Evolutionary conservation across 768 basidiomycete genomes (phyloP), one percentile per base, ranked within the genome.

Genomic region (Neoboletus subvelutipes): DNA sequence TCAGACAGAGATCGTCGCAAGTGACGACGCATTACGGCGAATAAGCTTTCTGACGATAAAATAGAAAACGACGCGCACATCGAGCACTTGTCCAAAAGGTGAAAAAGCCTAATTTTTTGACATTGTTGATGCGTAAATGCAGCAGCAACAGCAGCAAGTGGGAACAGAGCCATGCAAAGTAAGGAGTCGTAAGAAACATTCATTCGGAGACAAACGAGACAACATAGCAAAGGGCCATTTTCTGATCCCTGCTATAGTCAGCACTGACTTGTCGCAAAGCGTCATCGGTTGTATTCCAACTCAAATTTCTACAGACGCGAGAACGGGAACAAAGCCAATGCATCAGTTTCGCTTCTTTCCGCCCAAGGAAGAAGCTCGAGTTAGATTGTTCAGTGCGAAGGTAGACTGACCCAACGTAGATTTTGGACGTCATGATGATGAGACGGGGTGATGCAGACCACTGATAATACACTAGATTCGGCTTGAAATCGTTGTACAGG

Each of bases 231-330:
- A 56, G 59, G 67, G 48, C 52, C 55, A 52, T 48, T 52, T 54
- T 50, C 46, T 22, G 61, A 59, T 62, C 68, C 67, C 55, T 47
- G 69, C 67, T 63, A 74, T 71, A 77, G 73, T 76, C 76, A 82
- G 67, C 45, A 90, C 91, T 87, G 83, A 94, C 93, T 78, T 85
- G 76, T 76, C 88, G 87, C 65, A 97, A 83, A 55, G 84, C 83
- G 41, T 96, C 94, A 84, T 96, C 94, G 74, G 85, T 94, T 75
- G 94, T 96, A 80, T 88, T 90, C 91, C 91, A 93, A 83, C 89
- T 92, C 82, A 92, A 81, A 85, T 92, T 92, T 81, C 91, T 92
- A 86, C 77, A 78, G 71, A 75, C 74, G 64, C 71, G 75, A 48
- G 63, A 75, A 70, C 76, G 78, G 34, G 47, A 53, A 62, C 58